Base-by-base conservation (phyloP, 805 yeast species). In the Yarrowia sp. region DNA sequence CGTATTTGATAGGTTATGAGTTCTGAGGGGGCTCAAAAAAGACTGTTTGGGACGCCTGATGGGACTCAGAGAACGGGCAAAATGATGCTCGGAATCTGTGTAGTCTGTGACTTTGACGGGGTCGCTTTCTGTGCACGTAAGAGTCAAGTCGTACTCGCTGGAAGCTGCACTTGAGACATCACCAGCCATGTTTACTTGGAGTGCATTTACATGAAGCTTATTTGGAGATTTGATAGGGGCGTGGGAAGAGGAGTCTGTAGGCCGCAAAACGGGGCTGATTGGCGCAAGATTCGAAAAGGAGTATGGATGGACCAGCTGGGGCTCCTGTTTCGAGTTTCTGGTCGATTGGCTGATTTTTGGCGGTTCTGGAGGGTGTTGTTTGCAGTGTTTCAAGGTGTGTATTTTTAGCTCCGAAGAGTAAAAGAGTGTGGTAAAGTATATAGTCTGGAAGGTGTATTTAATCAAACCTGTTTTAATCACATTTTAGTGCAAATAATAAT, bases 121-220 rank as follows among this genome's bases (percentile, higher is more conserved):
- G 7, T 36, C 40, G 16, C 10, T 17, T 36, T 36, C 40, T 2
- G 40, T 2, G 7, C 11, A 17, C 40, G n/a, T 11, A 9, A 14
- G n/a, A 17, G 16, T 24, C 19, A 24, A 40, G 11, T 21, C 14
- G 28, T n/a, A 22, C 10, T 17, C 14, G 24, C 21, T 21, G 35
- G 32, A n/a, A 43, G 61, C 11, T 24, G 32, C 21, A 30, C 28
- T 16, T 12, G 28, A 12, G 19, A 35, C 33, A 22, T 30, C 38
- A 32, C 54, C 38, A 30, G 54, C 41, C 41, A 22, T 51, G 58
- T 51, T 51, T 51, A 51, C 58, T 33, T 33, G 58, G 21, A 12
- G 30, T 33, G 40, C 58, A 51, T 33, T 30, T 33, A 40, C 41
- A 33, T 33, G 32, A 51, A 51, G 9, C 30, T 51, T 51, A 51